phyloP scores from a whole-genome alignment of 139 green algal species.

The Closterium sp. region DNA sequence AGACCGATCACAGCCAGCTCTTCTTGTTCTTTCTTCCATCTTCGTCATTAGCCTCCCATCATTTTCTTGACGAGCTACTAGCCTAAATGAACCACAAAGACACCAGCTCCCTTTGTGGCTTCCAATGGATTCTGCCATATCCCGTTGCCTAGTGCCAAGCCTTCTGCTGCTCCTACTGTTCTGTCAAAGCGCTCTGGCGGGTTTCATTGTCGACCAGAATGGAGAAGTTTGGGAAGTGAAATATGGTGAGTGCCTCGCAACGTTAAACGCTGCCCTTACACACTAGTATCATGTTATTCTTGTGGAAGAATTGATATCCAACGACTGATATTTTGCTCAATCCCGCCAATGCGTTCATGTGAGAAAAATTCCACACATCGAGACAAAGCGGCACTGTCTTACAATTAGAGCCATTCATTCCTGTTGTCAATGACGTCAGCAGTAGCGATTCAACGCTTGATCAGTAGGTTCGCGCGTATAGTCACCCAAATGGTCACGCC shows the following conservation, averaged over 20 bases:
- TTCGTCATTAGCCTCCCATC: not conserved
- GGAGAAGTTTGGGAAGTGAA: not conserved
- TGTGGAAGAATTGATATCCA: no score
- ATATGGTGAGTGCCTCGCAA: not conserved
- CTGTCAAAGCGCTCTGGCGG: not conserved
- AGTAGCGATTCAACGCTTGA: no score
- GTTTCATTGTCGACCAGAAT: not conserved
- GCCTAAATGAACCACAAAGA: not conserved
- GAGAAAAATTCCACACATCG: no score
- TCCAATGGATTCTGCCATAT: not conserved
- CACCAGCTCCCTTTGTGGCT: not conserved
- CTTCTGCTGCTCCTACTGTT: not conserved
- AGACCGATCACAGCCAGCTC: no score
- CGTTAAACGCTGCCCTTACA: not conserved
- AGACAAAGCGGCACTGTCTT: no score
- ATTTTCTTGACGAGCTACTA: not conserved
- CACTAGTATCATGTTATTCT: no score
- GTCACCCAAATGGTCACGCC: no score
- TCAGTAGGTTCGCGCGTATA: no score
- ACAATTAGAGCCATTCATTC: no score
- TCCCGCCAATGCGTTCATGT: no score
- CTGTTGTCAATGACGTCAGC: no score
- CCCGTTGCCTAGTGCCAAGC: not conserved
- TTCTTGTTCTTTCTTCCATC: not conserved
- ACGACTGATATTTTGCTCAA: no score